Evolutionary conservation across 2,329 filamentous ascomycete genomes (phyloP), one percentile per base, ranked within the genome.

Genomic region (Fusarium sp.): DNA sequence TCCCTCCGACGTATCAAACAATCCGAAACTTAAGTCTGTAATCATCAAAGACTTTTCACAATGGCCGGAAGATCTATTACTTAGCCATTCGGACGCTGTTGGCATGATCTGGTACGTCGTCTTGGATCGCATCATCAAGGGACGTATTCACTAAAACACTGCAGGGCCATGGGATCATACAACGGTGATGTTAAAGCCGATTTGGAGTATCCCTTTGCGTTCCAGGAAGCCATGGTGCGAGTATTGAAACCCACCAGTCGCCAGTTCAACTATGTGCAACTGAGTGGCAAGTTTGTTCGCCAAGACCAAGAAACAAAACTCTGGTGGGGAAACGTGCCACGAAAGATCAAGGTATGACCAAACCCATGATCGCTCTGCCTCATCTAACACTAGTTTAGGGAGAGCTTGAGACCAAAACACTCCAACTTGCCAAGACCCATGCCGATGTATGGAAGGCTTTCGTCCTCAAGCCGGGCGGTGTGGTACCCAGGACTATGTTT

Each of bases 221-320:
- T 77, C 12, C 56, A 75, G 17, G 29, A 40, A 6, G 57, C 63
- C 0, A 74, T 77, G 20, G 64, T 44, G 0, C 36, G 17, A 2
- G 62, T 75, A 6, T 31, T 78, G 0, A 66, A 62, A 0, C 59
- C 58, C 0, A 46, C 14, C 2, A 33, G 63, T 9, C 14, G 67
- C 0, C 72, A 12, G 2, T 82, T 83, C 29, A 73, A 75, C 42
- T 81, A 76, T 36, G 72, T 83, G 4, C 80, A 80, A 40, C 66
- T 83, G 6, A 82, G 81, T 42, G 81, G 81, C 2, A 80, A 76
- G 16, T 81, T 80, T 33, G 80, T 81, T 1, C 69, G 75, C 12
- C 79, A 78, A 20, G 72, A 83, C 20, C 81, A 83, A 62, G 75
- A 80, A 7, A 62, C 73, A 22, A 79, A 67, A 29, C 17, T 83